Conservation (phyloP, 2,329 filamentous ascomycete species). For the Arthroderma uncinatum region DNA sequence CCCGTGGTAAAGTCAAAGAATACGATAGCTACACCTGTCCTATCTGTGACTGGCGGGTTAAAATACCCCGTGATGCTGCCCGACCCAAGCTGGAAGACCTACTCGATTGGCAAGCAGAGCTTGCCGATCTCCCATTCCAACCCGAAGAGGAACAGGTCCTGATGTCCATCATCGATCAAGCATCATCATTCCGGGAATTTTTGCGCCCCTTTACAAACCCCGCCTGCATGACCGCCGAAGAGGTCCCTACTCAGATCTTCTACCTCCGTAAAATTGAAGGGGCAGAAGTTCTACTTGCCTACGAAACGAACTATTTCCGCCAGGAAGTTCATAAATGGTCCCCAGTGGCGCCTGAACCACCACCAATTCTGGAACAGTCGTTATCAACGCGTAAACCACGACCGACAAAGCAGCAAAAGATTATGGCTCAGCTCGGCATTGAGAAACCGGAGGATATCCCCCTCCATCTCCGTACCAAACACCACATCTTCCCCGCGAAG, state of each 20-base stretch:
- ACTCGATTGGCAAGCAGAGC: constrained; percentile 70
- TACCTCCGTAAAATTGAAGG: constrained; percentile 96
- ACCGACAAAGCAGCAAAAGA: constrained; percentile 92
- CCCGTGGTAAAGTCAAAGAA: constrained; percentile 93
- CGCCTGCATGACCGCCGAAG: constrained; percentile 67
- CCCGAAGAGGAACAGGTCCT: constrained; percentile 87
- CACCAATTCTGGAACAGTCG: constrained; percentile 75
- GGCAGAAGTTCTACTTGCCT: constrained; percentile 79
- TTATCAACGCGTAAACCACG: constrained; percentile 89
- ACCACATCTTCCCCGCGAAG: constrained; percentile 50
- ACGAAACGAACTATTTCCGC: constrained; percentile 95
- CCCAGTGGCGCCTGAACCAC: constrained; percentile 74
- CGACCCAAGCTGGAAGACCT: constrained; percentile 91
- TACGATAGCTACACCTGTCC: constrained; percentile 98
- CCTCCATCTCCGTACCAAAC: constrained; percentile 67
- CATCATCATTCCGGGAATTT: constrained; percentile 71
- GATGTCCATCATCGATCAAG: constrained; percentile 74
- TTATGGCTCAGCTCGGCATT: constrained; percentile 79
- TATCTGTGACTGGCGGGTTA: constrained; percentile 93
- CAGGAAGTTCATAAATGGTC: constrained; percentile 93
- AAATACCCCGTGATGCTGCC: constrained; percentile 91
- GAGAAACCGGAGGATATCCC: constrained; percentile 85
- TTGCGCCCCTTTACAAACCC: constrained; percentile 72
- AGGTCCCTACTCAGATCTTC: constrained; percentile 82
- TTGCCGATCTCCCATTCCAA: constrained; percentile 73